Evolutionary conservation across 768 basidiomycete genomes (phyloP), one percentile per base, ranked within the genome.

Genomic region (Rhizopogon rudus): DNA sequence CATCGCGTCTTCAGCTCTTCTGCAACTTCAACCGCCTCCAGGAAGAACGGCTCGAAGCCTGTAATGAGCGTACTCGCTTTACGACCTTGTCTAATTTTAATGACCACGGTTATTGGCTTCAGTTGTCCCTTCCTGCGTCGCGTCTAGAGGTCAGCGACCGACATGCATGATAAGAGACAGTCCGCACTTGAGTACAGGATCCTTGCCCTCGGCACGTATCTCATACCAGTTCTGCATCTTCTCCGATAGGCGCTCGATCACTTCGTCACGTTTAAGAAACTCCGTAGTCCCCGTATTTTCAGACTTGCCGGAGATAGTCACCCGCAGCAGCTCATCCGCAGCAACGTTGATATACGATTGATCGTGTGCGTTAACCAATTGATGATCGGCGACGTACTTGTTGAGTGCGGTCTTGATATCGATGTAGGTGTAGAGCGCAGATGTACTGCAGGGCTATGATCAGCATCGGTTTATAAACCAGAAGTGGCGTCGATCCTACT

Each of bases 181-280:
- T 35, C 40, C 85, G 8, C 51, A 89, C 90, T 83, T 89, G 53
- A 75, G 64, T 1, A 86, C 67, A 0, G 73, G 62, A n/a, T 87
- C 84, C 41, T 75, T 77, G 1, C 82, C 82, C 5, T 80, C 80
- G 1, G 71, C 75, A 28, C 63, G 67, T 16, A 92, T 70, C 65
- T 85, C 82, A 59, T 92, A 78, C 88, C 88, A 93, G 25, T 66
- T 66, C 65, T 93, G 90, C 91, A 93, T 93, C 55, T 78, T 79
- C 3, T 78, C 73, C 14, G 80, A 59, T 16, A 93, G 65, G 25
- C 73, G 75, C 57, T 75, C 77, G 5, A 77, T 66, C 10, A 87
- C 61, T 31, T 90, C 86, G 5, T 89, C 87, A 29, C 88, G 78
- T 59, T 81, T 86, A 70, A 87, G 67, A 60, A 85, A 87, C 52